Conservation (phyloP, 352 stramenopile genomes). For the Phytophthora hibernalis region DNA sequence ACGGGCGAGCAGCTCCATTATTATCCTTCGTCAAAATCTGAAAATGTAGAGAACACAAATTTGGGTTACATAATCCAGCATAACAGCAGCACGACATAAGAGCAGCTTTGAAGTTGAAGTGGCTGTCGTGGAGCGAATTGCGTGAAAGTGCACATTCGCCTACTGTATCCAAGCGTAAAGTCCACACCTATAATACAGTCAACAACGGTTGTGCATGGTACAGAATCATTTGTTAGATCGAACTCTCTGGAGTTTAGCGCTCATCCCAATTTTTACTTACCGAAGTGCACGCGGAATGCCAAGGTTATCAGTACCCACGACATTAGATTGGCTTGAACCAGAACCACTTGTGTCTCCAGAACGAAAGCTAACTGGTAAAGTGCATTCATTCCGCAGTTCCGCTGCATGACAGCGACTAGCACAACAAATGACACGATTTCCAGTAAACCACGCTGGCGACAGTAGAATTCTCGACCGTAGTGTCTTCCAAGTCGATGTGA, state of each 20-base stretch:
- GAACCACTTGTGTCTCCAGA: not conserved
- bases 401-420: slow-evolving; percentile 17
- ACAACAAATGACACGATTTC: slow-evolving; percentile 31
- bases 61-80: not conserved
- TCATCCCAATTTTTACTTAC: not conserved
- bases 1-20: slow-evolving; percentile 30
- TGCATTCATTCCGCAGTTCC: slow-evolving; percentile 5
- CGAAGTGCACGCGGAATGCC: not conserved
- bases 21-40: not conserved
- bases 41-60: not conserved
- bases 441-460: slow-evolving; percentile 16
- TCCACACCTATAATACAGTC: not conserved
- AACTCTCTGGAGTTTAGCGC: not conserved
- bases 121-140: not conserved
- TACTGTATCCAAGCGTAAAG: not conserved
- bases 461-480: not conserved
- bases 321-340: not conserved
- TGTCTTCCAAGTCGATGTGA: slow-evolving; percentile 8
- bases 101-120: not conserved
- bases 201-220: not conserved
- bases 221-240: not conserved
- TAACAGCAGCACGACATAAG: not conserved
- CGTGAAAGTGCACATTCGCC: too few relatives aligned
- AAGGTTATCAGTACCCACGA: not conserved
- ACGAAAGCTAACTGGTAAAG: not conserved